Evolutionary conservation across 169 alveolate species (phyloP), one percentile per base, ranked within the genome.

Genomic region (Toxoplasma gondii): DNA sequence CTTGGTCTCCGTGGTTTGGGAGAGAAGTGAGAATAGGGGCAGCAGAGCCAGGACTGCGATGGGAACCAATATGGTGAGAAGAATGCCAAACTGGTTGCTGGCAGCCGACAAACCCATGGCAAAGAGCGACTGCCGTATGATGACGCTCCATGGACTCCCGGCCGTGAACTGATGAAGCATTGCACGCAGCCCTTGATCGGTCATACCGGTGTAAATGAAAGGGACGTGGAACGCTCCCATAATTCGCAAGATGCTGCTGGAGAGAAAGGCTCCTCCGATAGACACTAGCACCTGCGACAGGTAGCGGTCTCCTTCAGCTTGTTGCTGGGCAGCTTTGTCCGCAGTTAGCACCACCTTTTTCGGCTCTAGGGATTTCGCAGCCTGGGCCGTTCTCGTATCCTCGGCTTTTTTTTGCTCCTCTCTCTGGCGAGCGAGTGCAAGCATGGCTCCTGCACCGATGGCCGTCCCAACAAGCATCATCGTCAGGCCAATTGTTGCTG

Each of bases 81-180:
- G 19, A 1, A 78, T 36, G 43, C 86, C 86, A 2, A 78, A 78
- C 2, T n/a, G 22, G 10, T 78, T 41, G 1, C 39, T 78, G 9
- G n/a, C 44, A 16, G 86, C 86, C 4, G 86, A 36, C 86, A n/a
- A 36, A 10, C 86, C 86, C 49, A 38, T 38, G 86, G 86, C 86
- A 12, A 78, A 19, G 45, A 78, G 49, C 12, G 44, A 41, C 1
- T 78, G 39, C 86, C 22, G 86, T 7, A 78, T 1, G 86, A n/a
- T 38, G 29, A 10, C 2, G 5, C 27, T 78, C 49, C 22, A n/a
- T 31, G 86, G 7, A 16, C 27, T 19, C 22, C 86, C 43, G 27
- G 44, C 44, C 22, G 24, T 78, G 86, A 78, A 31, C 45, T 64
- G 24, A 7, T 64, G 74, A 27, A 64, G 9, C n/a, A 64, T 27